Percentiles rank a stretch among this genome's conserved stretches.
Conservation (phyloP, 805 yeast species). For the Barnettozyma populi region DNA sequence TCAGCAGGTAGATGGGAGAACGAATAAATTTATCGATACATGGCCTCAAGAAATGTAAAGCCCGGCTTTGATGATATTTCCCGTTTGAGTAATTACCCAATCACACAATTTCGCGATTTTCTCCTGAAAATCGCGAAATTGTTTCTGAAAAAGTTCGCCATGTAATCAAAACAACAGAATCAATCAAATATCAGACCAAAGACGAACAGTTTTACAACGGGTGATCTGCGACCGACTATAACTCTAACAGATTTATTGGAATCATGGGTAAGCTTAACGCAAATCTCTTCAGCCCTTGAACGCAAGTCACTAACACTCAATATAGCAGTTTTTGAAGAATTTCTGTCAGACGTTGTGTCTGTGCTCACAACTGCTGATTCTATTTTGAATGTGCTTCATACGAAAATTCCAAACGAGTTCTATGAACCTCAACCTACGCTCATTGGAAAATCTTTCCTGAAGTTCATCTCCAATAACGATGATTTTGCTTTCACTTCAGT, state of each 20-base stretch:
- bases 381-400: slow-evolving; percentile 8
- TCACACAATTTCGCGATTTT: background rate
- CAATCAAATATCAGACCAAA: background rate
- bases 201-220: too few relatives aligned
- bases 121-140: background rate
- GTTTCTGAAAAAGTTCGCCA: background rate
- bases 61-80: background rate
- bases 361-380: slow-evolving; percentile 15
- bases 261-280: background rate
- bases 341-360: background rate
- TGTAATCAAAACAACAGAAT: background rate
- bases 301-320: background rate
- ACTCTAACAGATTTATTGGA: background rate
- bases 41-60: too few relatives aligned
- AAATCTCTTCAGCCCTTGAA: too few relatives aligned
- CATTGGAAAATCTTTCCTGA: slow-evolving; percentile 13
- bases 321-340: background rate
- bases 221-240: background rate
- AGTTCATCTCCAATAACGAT: slow-evolving; percentile 1
- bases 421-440: slow-evolving; percentile 16
- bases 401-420: slow-evolving; percentile 17
- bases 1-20: slow-evolving; percentile 61
- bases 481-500: slow-evolving; percentile 34
- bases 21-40: slow-evolving; percentile 22
- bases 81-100: background rate